These are phyloP conservation scores for Musa balbisiana DNA, from an alignment of 202 grass and related monocot species.

Conservation along the genomic window DNA sequence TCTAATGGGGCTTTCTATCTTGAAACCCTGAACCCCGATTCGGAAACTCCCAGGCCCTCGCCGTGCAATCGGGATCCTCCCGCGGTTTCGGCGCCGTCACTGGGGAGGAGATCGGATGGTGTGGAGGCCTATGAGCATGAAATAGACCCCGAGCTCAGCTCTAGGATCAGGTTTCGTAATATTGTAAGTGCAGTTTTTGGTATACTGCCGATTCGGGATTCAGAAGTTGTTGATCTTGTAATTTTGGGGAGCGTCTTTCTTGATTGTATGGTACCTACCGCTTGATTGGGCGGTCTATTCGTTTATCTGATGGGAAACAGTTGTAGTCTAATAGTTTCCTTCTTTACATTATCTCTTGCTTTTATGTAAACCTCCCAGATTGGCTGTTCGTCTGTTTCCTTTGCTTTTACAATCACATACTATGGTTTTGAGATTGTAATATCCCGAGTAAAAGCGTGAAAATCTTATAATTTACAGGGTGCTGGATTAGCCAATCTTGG, in stretches of 20 bases:
- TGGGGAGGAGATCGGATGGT: neutral
- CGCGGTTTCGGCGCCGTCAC: neutral
- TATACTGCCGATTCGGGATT: neutral
- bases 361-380: neutral
- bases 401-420: neutral
- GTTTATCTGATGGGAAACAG: too few species aligned
- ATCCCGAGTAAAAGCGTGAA: too few species aligned
- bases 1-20: neutral
- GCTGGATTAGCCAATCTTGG: conserved; percentile 16
- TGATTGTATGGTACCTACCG: neutral
- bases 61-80: neutral
- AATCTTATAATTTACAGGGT: neutral
- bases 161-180: neutral
- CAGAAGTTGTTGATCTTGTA: neutral
- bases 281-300: neutral
- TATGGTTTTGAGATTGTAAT: neutral
- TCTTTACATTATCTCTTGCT: neutral
- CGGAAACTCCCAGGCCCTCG: neutral
- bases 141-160: neutral
- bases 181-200: neutral
- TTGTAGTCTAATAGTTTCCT: too few species aligned
- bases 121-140: neutral
- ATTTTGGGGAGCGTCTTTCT: neutral
- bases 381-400: neutral
- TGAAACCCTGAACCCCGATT: neutral